Evolutionary conservation across 192 early-diverging fungal species (phyloP).

Genomic region (Podila epicladia): DNA sequence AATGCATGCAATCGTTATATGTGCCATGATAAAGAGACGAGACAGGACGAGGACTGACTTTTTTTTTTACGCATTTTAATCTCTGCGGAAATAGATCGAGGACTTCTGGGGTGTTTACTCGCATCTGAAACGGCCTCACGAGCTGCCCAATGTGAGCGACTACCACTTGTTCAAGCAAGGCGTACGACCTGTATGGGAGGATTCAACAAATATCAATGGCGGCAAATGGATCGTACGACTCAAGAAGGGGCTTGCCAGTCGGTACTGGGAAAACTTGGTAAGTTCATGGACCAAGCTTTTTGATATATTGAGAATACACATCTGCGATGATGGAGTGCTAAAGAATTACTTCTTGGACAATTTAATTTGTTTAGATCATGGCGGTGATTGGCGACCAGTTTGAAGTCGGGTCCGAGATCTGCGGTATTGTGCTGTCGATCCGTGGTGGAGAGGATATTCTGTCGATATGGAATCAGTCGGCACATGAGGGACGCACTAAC

Average conservation of each 20-base stretch:
- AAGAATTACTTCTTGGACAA: no score
- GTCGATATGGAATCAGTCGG: slow-evolving; percentile 92
- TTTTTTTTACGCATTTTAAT: not conserved
- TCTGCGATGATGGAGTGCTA: no score
- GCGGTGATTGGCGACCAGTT: slow-evolving; percentile 93
- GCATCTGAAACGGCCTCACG: slow-evolving; percentile 83
- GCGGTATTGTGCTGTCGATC: slow-evolving; percentile 93
- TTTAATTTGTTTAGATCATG: slow-evolving; percentile 60
- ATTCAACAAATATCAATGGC: slow-evolving; percentile 80
- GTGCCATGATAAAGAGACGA: no score
- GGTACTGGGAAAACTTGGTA: slow-evolving; percentile 93
- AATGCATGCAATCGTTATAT: no score
- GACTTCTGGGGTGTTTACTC: slow-evolving; percentile 83
- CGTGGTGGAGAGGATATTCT: slow-evolving; percentile 93
- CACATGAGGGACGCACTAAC: slow-evolving; percentile 85
- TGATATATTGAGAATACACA: no score
- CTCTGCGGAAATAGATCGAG: slow-evolving; percentile 61
- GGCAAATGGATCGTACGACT: slow-evolving; percentile 97
- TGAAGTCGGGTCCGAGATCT: slow-evolving; percentile 88
- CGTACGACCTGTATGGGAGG: slow-evolving; percentile 96
- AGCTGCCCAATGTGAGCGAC: slow-evolving; percentile 88
- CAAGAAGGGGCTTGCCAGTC: slow-evolving; percentile 89
- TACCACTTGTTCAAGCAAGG: slow-evolving; percentile 94
- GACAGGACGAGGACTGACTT: not conserved
- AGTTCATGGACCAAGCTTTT: not conserved